Evolutionary conservation across 805 yeast species (phyloP), one percentile per base, ranked within the genome.

Genomic region (Naumovozyma baii): DNA sequence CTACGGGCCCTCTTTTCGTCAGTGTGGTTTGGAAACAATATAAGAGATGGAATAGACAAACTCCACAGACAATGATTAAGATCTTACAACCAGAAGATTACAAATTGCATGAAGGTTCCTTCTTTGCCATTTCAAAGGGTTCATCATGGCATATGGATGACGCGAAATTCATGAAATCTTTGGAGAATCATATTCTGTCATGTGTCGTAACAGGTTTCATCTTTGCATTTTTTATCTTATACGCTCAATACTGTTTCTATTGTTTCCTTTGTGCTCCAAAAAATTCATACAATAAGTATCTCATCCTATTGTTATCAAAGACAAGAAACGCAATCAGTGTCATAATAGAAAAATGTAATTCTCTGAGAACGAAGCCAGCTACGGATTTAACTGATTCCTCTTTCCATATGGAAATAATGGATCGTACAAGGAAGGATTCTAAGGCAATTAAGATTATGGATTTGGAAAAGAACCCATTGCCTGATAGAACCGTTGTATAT

Each of bases 111-210:
- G 51, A 68, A 2, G 62, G 69, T 47, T 70, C 86, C 0, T 82
- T 83, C 55, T 86, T 87, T 61, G 67, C 73, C 31, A 79, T 83
- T 38, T 68, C 84, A 2, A 73, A 76, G 41, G 96, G 96, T 33
- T 83, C 94, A 0, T 82, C 94, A 17, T 87, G 96, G 96, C 96
- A 87, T 61, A 63, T 77, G 54, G 84, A 78, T 48, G 96, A 87
- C 60, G 95, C 95, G 12, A 70, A 76, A 39, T 74, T 83, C 56
- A 74, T 87, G 60, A 78, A 82, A 53, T 64, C 74, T 10, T 65
- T 86, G 61, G 83, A 83, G 16, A 69, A 74, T 44, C 95, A 87
- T 62, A 74, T 87, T 46, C 69, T 76, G 7, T 61, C 80, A 28
- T 79, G 86, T 19, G 83, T 85, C 2, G 52, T 82, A 31, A 74